Conservation (phyloP, 2,329 filamentous ascomycete species). For the Neonectria ditissima region DNA sequence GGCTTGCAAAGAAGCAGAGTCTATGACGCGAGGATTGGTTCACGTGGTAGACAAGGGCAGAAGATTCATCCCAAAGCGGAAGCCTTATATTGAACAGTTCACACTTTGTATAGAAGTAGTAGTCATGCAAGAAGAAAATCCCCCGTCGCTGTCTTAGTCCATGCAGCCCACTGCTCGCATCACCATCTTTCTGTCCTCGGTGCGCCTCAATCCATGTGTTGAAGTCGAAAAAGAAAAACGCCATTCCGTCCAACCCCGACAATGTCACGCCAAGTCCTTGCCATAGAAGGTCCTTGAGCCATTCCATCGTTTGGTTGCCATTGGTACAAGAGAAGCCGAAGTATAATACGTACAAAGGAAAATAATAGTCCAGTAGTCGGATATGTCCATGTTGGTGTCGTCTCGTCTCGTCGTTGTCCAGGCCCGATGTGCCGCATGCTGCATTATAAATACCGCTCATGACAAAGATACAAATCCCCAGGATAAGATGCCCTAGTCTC, state of each 20-base stretch:
- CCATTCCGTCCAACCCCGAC: slow-evolving; percentile 37
- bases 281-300: slow-evolving; percentile 23
- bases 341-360: slow-evolving; percentile 48
- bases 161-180: slow-evolving; percentile 45
- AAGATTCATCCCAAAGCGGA: slow-evolving; percentile 12
- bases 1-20: background rate
- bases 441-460: slow-evolving; percentile 47
- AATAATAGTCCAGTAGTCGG: slow-evolving; percentile 40
- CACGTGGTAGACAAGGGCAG: background rate
- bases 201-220: slow-evolving; percentile 39
- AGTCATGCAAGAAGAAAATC: slow-evolving; percentile 39
- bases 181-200: slow-evolving; percentile 33
- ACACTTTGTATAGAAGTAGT: slow-evolving; percentile 32
- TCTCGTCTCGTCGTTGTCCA: slow-evolving; percentile 48
- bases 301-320: slow-evolving; percentile 34
- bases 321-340: slow-evolving; percentile 44
- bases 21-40: background rate
- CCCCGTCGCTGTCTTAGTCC: slow-evolving; percentile 29
- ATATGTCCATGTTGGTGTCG: slow-evolving; percentile 49
- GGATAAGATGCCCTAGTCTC: slow-evolving; percentile 40
- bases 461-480: slow-evolving; percentile 42
- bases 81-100: slow-evolving; percentile 27
- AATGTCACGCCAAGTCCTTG: slow-evolving; percentile 28
- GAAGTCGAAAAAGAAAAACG: slow-evolving; percentile 35
- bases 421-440: slow-evolving; percentile 45